Base-by-base conservation (phyloP, 148 eudicot species). In the Drosera capensis region DNA sequence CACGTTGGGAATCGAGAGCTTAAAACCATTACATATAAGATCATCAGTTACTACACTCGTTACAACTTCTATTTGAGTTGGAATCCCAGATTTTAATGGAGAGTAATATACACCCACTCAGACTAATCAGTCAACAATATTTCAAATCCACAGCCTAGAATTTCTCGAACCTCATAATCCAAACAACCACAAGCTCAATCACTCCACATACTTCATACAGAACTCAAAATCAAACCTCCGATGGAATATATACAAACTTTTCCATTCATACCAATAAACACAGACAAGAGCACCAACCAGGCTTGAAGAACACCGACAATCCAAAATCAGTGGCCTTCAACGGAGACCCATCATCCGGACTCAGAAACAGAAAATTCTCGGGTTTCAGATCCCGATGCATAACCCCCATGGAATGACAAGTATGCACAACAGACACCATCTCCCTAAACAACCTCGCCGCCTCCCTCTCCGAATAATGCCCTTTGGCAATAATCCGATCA, bases 351-450 rank as follows among this genome's bases (percentile, higher is more conserved):
- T 88, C 94, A 18, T 56, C 71, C 1, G 40, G 7, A 21, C 67
- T 75, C 65, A 83, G 60, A 5, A 88, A 45, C 81, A 88, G 58
- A 68, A 88, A 88, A 46, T 88, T 88, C 68, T 88, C 97, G 1
- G 97, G 97, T 37, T 88, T 88, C 50, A 88, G 79, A 65, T 88
- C 96, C 54, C 96, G 53, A 55, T 87, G 96, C 80, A 88, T 79
- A 49, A 88, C 96, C 3, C 94, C 96, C 97, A 88, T 88, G 0
- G 94, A 72, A 51, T 88, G 94, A 40, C 97, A 88, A 26, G 67
- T 70, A 49, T 80, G 77, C 52, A 88, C 92, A 17, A 83, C 97
- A 0, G 77, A 80, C 20, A 88, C 97, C 40, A 88, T 78, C 78
- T 88, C 84, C 2, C 92, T 37, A 50, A 77, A 88, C 51, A 83